Evolutionary conservation across 306 rosid genomes (phyloP).

Genomic region (Begonia masoniana): DNA sequence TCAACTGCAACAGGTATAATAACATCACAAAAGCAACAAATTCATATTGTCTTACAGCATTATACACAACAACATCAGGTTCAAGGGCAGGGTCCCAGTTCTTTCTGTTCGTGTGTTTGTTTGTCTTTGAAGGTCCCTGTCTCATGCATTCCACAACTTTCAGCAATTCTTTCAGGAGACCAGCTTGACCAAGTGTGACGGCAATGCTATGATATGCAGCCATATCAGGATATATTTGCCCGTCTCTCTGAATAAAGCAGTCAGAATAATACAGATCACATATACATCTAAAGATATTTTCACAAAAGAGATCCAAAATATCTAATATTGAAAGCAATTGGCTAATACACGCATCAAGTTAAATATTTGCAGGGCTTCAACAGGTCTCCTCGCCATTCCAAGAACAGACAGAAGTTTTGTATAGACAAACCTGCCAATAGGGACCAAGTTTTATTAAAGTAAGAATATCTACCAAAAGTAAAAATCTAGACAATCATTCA

Average conservation of each 20-base stretch:
- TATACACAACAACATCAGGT: constrained; percentile 77
- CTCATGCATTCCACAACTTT: constrained; percentile 62
- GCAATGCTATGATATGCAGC: constrained; percentile 92
- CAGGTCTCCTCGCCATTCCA: constrained; percentile 70
- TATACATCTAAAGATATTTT: constrained; percentile 8
- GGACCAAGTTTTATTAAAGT: constrained; percentile 5
- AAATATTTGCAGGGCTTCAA: constrained; percentile 72
- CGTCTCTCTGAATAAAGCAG: constrained; percentile 47
- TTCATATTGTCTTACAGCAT: constrained; percentile 51
- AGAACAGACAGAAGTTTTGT: constrained; percentile 85
- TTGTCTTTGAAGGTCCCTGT: constrained; percentile 43
- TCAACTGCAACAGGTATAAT: constrained; percentile 11
- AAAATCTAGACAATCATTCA: too few relatives aligned
- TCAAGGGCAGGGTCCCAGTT: constrained; percentile 75
- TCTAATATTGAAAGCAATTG: constrained; percentile 21
- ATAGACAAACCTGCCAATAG: constrained; percentile 65
- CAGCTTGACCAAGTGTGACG: constrained; percentile 90
- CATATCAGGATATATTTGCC: constrained; percentile 66
- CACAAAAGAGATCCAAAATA: background rate
- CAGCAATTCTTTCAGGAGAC: constrained; percentile 66
- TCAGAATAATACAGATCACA: constrained; percentile 17
- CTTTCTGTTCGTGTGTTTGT: constrained; percentile 24
- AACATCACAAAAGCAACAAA: constrained; percentile 8
- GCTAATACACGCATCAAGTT: constrained; percentile 63
- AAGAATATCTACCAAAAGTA: too few relatives aligned